phyloP scores from a whole-genome alignment of 208 protist species.

The Crithidia expoeki region DNA sequence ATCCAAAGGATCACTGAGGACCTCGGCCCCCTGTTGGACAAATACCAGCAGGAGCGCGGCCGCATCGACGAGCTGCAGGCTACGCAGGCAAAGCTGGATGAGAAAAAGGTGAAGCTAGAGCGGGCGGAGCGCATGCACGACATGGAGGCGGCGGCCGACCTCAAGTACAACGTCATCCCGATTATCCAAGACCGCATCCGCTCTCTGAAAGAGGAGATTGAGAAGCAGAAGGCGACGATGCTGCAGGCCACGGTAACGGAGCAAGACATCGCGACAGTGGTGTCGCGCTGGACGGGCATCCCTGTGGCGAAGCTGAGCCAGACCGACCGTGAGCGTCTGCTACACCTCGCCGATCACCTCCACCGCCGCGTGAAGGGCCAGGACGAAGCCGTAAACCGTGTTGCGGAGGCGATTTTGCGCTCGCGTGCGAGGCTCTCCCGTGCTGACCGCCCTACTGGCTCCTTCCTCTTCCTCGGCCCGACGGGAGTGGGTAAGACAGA shows the following conservation, averaged over 20 bases:
- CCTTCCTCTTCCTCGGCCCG: slow-evolving; percentile 97
- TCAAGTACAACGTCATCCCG: slow-evolving; percentile 97
- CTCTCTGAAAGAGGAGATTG: slow-evolving; percentile 70
- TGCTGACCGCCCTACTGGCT: slow-evolving; percentile 91
- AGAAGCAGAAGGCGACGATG: slow-evolving; percentile 75
- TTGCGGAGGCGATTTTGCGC: slow-evolving; percentile 96
- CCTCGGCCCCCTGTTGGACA: slow-evolving; percentile 77
- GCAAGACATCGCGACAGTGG: slow-evolving; percentile 95
- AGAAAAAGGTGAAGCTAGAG: slow-evolving; percentile 89
- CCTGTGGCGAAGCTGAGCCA: slow-evolving; percentile 93
- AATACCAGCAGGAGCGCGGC: slow-evolving; percentile 86
- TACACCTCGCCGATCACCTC: slow-evolving; percentile 88
- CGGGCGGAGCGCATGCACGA: slow-evolving; percentile 91
- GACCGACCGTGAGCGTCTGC: slow-evolving; percentile 91
- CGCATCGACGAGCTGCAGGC: slow-evolving; percentile 88
- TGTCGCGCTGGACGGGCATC: slow-evolving; percentile 98
- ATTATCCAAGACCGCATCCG: slow-evolving; percentile 88
- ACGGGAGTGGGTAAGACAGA: slow-evolving; percentile 97
- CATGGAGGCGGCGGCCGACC: slow-evolving; percentile 92
- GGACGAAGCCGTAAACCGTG: slow-evolving; percentile 94
- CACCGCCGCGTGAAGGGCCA: slow-evolving; percentile 96
- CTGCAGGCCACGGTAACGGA: slow-evolving; percentile 95
- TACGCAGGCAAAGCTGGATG: slow-evolving; percentile 89
- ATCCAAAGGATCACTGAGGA: slow-evolving; percentile 78
- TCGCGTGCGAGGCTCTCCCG: slow-evolving; percentile 94